phyloP scores from a whole-genome alignment of 2,329 filamentous ascomycete species.

The Epicoccum nigrum region DNA sequence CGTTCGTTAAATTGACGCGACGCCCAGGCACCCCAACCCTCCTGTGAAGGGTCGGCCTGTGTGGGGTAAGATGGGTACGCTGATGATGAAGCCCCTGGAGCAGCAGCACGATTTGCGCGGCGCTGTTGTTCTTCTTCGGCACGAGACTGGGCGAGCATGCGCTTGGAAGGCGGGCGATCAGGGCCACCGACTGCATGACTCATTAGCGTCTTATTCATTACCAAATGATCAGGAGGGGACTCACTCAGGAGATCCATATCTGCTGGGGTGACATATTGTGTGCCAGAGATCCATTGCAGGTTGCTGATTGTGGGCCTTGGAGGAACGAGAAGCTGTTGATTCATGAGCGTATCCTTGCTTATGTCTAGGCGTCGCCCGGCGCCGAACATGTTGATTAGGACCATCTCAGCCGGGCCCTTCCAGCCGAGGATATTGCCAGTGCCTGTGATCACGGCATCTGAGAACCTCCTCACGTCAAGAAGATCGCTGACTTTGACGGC shows the following conservation, averaged over 20 bases:
- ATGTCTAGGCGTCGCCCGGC: slow-evolving; percentile 66
- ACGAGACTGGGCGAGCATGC: slow-evolving; percentile 80
- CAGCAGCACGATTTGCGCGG: slow-evolving; percentile 43
- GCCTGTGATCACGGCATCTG: slow-evolving; percentile 71
- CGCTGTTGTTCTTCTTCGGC: slow-evolving; percentile 70
- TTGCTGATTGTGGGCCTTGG: slow-evolving; percentile 92
- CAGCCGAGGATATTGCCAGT: slow-evolving; percentile 86
- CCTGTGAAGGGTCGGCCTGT: slow-evolving; percentile 37
- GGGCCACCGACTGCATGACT: slow-evolving; percentile 71
- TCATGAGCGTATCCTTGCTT: slow-evolving; percentile 75
- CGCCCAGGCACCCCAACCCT: slow-evolving; percentile 77
- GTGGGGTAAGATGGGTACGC: slow-evolving; percentile 28
- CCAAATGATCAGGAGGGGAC: slow-evolving; percentile 16
- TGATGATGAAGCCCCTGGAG: slow-evolving; percentile 38
- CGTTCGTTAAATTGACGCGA: slow-evolving; percentile 86
- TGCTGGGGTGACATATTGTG: slow-evolving; percentile 83
- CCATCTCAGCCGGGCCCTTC: slow-evolving; percentile 86
- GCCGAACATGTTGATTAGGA: slow-evolving; percentile 84
- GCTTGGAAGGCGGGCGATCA: slow-evolving; percentile 84
- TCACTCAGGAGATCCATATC: slow-evolving; percentile 84
- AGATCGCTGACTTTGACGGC: slow-evolving; percentile 67
- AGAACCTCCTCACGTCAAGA: slow-evolving; percentile 75
- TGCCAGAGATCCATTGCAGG: slow-evolving; percentile 94
- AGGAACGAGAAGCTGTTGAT: slow-evolving; percentile 74
- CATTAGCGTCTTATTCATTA: slow-evolving; percentile 5